Evolutionary conservation across 2,329 filamentous ascomycete species (phyloP).

Genomic region (Fusarium sp.): DNA sequence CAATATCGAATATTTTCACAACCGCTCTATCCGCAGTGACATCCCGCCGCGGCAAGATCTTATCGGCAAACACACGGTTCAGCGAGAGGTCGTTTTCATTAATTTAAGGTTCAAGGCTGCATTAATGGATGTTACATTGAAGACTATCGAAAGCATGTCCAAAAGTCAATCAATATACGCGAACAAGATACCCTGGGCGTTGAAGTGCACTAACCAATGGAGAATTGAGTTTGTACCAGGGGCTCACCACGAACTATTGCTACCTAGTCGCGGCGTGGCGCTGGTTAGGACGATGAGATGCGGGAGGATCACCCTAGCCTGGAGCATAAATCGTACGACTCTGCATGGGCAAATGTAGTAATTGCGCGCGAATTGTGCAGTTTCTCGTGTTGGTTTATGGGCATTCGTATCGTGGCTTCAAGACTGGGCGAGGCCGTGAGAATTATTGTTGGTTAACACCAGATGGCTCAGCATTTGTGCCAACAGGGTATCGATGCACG

Average conservation of each 20-base stretch:
- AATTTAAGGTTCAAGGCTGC: background rate
- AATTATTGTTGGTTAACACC: background rate
- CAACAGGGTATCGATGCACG: background rate
- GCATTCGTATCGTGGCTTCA: background rate
- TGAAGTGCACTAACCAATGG: background rate
- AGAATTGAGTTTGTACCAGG: background rate
- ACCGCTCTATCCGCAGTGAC: background rate
- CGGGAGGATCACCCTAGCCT: background rate
- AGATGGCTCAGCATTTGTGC: background rate
- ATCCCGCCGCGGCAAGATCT: background rate
- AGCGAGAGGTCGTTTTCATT: background rate
- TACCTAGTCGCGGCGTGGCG: background rate
- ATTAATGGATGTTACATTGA: background rate
- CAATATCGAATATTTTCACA: background rate
- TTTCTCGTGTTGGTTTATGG: background rate
- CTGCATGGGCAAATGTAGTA: background rate
- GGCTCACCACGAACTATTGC: background rate
- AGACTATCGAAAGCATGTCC: background rate
- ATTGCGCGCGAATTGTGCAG: background rate
- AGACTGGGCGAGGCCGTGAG: background rate
- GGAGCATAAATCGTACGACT: conserved; percentile 1
- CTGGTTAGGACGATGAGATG: background rate
- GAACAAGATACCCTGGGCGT: background rate
- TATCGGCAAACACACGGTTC: background rate
- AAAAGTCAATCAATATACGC: background rate